Evolutionary conservation across 2,329 filamentous ascomycete genomes (phyloP), one percentile per base, ranked within the genome.

Genomic region (Chrysoporthe puriensis): DNA sequence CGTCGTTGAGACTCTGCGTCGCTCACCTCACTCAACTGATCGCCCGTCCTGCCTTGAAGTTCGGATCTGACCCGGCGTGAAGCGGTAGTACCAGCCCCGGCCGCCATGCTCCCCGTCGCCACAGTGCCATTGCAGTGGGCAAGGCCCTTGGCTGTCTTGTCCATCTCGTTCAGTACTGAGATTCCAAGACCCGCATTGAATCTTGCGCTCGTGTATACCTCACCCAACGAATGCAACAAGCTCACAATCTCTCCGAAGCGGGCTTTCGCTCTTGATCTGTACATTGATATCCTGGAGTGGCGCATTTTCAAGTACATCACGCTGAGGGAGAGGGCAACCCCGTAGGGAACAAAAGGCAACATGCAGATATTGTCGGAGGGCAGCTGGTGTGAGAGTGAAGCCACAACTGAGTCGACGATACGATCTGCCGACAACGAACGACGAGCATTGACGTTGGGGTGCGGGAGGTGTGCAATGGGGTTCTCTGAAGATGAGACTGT

Each of bases 261-360:
- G 16, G 79, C 79, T 70, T 85, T 83, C 5, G 85, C 84, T n/a
- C 87, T 79, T 0, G 81, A 80, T 4, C 86, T 83, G 69, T 88
- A 88, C 80, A 88, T 85, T 1, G 86, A 83, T 0, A 88, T 77
- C 14, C 83, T 83, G 66, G 85, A 88, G 71, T 88, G 85, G 1
- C 87, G 82, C 86, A 90, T 88, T 73, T 89, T 89, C 57, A 86
- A 83, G 70, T 90, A 90, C 14, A 86, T 84, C 1, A 90, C 86
- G 59, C 85, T 88, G 1, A 90, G 79, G 0, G 88, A 85, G 0
- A 90, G 80, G 0, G 87, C 87, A 0, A 90, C 80, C 0, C 86
- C 86, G 66, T 90, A 90, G 0, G 88, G 87, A 0, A 90, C 81
- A 67, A 89, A 85, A 0, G 88, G 86, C 43, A 89, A 79, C 0